Evolutionary conservation across 2,329 filamentous ascomycete species (phyloP), one percentile per base, ranked within the genome.

Genomic region (Diaporthe aspalathi): DNA sequence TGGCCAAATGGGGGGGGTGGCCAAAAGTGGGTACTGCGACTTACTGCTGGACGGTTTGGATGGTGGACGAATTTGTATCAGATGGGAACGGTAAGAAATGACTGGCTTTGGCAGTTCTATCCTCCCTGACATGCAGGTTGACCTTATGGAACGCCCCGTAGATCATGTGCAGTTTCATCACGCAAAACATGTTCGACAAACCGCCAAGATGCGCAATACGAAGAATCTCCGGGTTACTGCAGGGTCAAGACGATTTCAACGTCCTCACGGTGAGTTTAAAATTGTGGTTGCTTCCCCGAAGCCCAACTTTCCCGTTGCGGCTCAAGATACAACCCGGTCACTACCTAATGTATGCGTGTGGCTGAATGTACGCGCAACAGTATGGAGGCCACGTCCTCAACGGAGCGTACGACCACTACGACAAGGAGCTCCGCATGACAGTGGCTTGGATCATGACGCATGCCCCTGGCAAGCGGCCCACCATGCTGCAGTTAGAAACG

Each of bases 41-140:
- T n/a, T n/a, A n/a, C 57, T 7, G 57, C 57, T 16, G 40, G 57
- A n/a, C 17, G 40, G n/a, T 32, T n/a, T 29, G 57, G 57, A 17
- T 62, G 57, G 57, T 62, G 57, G 57, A 62, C 57, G 5, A 62
- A 62, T 12, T 22, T 62, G 24, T 62, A 62, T n/a, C 24, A 62
- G 40, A 47, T 32, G 7, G 24, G 57, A n/a, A 24, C 22, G 12
- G 57, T 62, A 47, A 47, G 57, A 32, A 2, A n/a, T 32, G 1
- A 22, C 27, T 3, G 9, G 22, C 11, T 2, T 47, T 62, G 6
- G 1, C 11, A 14, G 7, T 6, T 12, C 6, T 35, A 16, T 14
- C 3, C 14, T 0, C 12, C 3, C 11, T 22, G 20, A 3, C 1
- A n/a, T 8, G 8, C 6, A 47, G 2, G 12, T 12, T 62, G 57